Evolutionary conservation across 352 stramenopile species (phyloP).

Genomic region (Globisporangium polare): DNA sequence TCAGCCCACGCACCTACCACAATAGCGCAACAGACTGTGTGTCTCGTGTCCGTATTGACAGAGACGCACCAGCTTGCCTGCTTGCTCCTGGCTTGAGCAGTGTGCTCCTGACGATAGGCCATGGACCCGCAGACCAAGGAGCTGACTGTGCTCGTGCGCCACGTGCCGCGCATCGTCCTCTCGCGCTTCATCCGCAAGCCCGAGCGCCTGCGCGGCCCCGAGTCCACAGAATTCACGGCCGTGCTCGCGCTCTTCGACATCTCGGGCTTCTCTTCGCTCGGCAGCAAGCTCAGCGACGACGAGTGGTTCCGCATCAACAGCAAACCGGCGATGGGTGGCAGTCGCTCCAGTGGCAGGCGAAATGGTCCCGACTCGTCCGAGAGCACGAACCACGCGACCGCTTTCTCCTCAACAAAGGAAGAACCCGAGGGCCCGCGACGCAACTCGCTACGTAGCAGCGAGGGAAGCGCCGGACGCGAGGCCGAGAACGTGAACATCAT

Average conservation of each 20-base stretch:
- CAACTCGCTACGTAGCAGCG: slow-evolving; percentile 6
- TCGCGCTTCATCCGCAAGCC: slow-evolving; percentile 49
- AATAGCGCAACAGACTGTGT: too few relatives aligned
- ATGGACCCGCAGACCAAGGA: slow-evolving; percentile 49
- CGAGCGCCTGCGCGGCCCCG: slow-evolving; percentile 42
- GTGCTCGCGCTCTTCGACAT: slow-evolving; percentile 85
- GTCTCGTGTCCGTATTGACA: too few relatives aligned
- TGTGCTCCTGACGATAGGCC: neutral
- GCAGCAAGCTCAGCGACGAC: slow-evolving; percentile 63
- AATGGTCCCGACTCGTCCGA: neutral
- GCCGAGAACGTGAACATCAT: slow-evolving; percentile 17
- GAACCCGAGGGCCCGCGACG: neutral
- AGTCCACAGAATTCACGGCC: slow-evolving; percentile 43
- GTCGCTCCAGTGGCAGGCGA: neutral
- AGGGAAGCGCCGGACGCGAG: slow-evolving; percentile 6
- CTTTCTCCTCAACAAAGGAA: neutral
- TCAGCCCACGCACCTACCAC: too few relatives aligned
- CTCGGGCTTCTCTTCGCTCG: slow-evolving; percentile 81
- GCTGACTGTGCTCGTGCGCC: slow-evolving; percentile 54
- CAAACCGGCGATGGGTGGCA: neutral
- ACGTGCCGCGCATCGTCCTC: slow-evolving; percentile 74
- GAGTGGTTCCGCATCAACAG: slow-evolving; percentile 42
- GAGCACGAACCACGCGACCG: neutral
- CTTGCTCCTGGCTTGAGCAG: too few relatives aligned
- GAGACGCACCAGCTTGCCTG: too few relatives aligned